Percentiles rank a stretch among this genome's conserved stretches.
These are phyloP conservation scores for Colletotrichum sp. DNA, from an alignment of 2,329 filamentous ascomycete species.

Conservation along the genomic window DNA sequence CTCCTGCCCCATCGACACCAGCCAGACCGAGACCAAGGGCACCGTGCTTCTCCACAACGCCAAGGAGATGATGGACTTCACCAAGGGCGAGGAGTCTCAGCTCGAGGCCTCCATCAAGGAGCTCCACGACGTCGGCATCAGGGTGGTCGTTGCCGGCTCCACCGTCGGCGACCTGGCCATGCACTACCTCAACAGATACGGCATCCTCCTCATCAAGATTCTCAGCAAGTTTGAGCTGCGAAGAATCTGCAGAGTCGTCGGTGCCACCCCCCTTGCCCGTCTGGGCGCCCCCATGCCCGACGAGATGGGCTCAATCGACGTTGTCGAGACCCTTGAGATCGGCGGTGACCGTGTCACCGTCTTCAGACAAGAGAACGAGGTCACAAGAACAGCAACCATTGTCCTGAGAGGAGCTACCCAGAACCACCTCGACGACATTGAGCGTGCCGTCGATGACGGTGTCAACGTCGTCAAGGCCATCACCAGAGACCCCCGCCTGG, in stretches of 20 bases:
- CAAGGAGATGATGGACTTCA: slow-evolving; percentile 98
- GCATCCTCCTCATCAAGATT: slow-evolving; percentile 95
- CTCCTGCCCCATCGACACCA: slow-evolving; percentile 93
- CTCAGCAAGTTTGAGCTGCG: slow-evolving; percentile 98
- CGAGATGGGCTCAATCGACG: slow-evolving; percentile 93
- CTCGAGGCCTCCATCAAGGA: slow-evolving; percentile 94
- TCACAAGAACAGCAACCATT: slow-evolving; percentile 90
- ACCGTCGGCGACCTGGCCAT: slow-evolving; percentile 91
- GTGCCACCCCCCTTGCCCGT: slow-evolving; percentile 93
- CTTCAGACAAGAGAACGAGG: slow-evolving; percentile 94
- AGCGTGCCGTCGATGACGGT: slow-evolving; percentile 95
- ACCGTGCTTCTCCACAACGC: slow-evolving; percentile 96
- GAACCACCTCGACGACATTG: slow-evolving; percentile 96
- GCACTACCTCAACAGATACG: slow-evolving; percentile 97
- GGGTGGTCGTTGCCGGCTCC: slow-evolving; percentile 89
- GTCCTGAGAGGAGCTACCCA: slow-evolving; percentile 95
- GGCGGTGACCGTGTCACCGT: slow-evolving; percentile 98
- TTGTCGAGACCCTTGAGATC: slow-evolving; percentile 97
- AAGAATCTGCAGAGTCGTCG: slow-evolving; percentile 92
- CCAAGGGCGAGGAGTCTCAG: slow-evolving; percentile 92
- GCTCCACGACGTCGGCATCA: slow-evolving; percentile 89
- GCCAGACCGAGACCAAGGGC: slow-evolving; percentile 98
- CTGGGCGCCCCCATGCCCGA: slow-evolving; percentile 99
- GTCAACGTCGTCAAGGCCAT: slow-evolving; percentile 99
- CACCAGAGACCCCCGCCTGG: slow-evolving; percentile 87